Base-by-base conservation (phyloP, 345 rosid genomes). In the Euphorbia tirucalli region DNA sequence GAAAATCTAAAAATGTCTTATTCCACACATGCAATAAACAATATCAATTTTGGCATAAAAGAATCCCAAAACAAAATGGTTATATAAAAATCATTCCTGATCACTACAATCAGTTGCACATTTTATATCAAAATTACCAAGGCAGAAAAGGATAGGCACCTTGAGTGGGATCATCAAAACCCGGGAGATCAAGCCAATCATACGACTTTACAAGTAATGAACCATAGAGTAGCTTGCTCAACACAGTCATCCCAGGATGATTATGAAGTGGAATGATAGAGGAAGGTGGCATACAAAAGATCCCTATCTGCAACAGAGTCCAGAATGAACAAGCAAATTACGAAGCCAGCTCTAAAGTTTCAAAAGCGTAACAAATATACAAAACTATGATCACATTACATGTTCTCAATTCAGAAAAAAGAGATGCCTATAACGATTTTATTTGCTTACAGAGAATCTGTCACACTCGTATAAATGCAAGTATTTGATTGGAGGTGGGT, bases 161-260 rank as follows among this genome's bases (percentile, higher is more conserved):
- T 87, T 87, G 87, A 61, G 77, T 65, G 37, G 89, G 80, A 85
- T 85, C 93, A 63, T 65, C 74, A 14, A 80, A 68, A 61, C 78
- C 83, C 21, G 88, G 78, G 50, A 83, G 57, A 66, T 88, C 90
- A 76, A 96, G 68, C 99, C 96, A 93, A 77, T 96, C 99, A 64
- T 89, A 96, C 41, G 98, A 88, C 74, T 82, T 83, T 65, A 90
- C 97, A 70, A 87, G 96, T 73, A 91, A 76, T 58, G 99, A 81
- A 69, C 98, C 95, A 64, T 89, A 93, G 18, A 96, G 65, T 65
- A 93, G 95, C 89, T 89, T 91, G 92, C 97, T 96, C 83, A 89
- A 75, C 56, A 96, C 97, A 8, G 93, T 87, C 95, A 93, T 90
- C 78, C 99, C 96, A 1, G 99, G 92, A 82, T 91, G 99, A 84